These are phyloP conservation scores for Trichoderma gracile DNA, from an alignment of 2,329 filamentous ascomycete genomes.

Conservation along the genomic window DNA sequence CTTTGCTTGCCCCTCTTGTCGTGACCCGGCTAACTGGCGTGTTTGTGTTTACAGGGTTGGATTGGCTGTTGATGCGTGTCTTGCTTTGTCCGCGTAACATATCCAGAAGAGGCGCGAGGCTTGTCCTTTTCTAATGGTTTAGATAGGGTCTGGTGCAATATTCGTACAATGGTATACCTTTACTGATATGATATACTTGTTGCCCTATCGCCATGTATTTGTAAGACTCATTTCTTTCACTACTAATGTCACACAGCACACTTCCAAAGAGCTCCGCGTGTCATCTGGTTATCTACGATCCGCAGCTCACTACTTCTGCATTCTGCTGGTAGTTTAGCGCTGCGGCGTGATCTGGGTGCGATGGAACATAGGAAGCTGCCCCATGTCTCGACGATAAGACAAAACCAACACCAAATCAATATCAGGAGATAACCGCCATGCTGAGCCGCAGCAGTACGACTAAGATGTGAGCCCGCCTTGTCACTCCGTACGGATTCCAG, in stretches of 20 bases:
- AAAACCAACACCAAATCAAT: neutral
- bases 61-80: conserved; percentile 80
- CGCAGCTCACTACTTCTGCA: too few relatives aligned
- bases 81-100: conserved; percentile 61
- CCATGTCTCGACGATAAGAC: neutral
- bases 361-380: neutral
- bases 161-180: conserved; percentile 13
- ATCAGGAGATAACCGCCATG: neutral
- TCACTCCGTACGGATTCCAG: neutral
- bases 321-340: too few relatives aligned
- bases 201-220: neutral
- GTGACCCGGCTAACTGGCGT: neutral
- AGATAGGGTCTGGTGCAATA: neutral
- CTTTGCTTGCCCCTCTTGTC: too few relatives aligned
- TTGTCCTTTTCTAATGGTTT: neutral
- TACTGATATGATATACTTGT: neutral
- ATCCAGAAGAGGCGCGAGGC: neutral
- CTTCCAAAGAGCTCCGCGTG: too few relatives aligned
- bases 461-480: neutral
- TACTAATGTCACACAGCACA: too few relatives aligned
- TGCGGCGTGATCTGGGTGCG: neutral
- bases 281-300: too few relatives aligned
- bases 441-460: neutral
- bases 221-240: too few relatives aligned
- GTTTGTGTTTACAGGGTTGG: conserved; percentile 63